phyloP scores from a whole-genome alignment of 108 stramenopile genomes.

The Fragilariopsis cylindrus region DNA sequence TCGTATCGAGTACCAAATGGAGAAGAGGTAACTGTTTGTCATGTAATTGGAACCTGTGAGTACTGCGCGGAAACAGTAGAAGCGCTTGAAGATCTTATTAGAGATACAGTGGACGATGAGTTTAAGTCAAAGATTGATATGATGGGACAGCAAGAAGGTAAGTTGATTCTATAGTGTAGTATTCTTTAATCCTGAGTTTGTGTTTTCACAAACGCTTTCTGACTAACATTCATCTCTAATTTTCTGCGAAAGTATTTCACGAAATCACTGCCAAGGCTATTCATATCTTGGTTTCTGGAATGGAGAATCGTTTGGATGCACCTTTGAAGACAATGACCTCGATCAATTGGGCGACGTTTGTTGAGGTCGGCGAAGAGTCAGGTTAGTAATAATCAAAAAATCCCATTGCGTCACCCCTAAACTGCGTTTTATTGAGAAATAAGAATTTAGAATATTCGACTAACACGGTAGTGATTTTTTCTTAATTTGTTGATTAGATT shows the following conservation, averaged over 20 bases:
- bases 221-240: too few species aligned
- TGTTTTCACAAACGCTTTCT: too few species aligned
- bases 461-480: too few species aligned
- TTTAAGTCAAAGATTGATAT: constrained; percentile 87
- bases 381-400: too few species aligned
- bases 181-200: background rate
- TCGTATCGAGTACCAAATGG: constrained; percentile 74
- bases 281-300: constrained; percentile 85
- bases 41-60: constrained; percentile 95
- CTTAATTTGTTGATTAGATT: constrained; percentile 28
- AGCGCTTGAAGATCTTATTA: constrained; percentile 93
- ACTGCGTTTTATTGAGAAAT: too few species aligned
- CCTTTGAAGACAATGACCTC: constrained; percentile 72
- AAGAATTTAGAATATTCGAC: too few species aligned
- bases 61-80: constrained; percentile 96
- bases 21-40: constrained; percentile 90
- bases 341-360: constrained; percentile 84
- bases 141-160: constrained; percentile 75
- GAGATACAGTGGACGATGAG: constrained; percentile 83
- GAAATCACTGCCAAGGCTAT: constrained; percentile 91
- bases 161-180: background rate
- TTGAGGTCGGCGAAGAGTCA: constrained; percentile 92
- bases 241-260: constrained; percentile 60
- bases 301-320: constrained; percentile 77
- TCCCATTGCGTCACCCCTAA: too few species aligned